These are phyloP conservation scores for Epichloe elymi DNA, from an alignment of 2,329 filamentous ascomycete species.

Conservation along the genomic window DNA sequence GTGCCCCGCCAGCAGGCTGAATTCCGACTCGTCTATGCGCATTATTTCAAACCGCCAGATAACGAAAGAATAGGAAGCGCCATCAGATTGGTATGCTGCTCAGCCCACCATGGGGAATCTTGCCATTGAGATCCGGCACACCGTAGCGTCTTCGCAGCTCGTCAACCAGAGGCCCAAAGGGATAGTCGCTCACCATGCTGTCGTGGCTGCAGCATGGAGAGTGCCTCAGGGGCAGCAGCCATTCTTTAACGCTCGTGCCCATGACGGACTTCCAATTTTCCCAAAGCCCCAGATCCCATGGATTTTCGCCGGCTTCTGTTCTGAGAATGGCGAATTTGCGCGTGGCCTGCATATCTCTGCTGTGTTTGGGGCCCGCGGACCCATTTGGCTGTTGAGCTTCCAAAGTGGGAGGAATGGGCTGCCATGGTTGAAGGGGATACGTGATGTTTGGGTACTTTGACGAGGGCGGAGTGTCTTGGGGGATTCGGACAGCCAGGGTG, in stretches of 20 bases:
- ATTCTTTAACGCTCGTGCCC: conserved; percentile 58
- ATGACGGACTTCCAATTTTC: conserved; percentile 70
- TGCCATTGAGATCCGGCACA: conserved; percentile 7
- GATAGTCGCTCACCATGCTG: conserved; percentile 52
- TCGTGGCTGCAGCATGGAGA: conserved; percentile 65
- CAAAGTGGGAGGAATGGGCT: not conserved
- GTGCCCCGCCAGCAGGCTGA: no score
- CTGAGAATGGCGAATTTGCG: conserved; percentile 69
- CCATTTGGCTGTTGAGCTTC: conserved; percentile 6
- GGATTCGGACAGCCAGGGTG: conserved; percentile 63
- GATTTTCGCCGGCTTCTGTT: conserved; percentile 64
- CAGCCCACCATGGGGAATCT: not conserved
- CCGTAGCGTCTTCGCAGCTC: conserved; percentile 33
- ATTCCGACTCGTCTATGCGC: no score
- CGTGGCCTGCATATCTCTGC: conserved; percentile 34
- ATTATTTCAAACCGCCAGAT: no score
- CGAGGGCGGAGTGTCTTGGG: conserved; percentile 25
- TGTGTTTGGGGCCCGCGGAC: conserved; percentile 8
- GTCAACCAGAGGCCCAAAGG: conserved; percentile 48
- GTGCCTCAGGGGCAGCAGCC: conserved; percentile 63
- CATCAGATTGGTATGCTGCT: no score
- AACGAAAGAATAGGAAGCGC: no score
- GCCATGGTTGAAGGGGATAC: conserved; percentile 36
- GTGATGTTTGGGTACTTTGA: conserved; percentile 38
- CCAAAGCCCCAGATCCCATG: conserved; percentile 62